Conservation (phyloP, 345 rosid species). For the Brassica rapa region DNA sequence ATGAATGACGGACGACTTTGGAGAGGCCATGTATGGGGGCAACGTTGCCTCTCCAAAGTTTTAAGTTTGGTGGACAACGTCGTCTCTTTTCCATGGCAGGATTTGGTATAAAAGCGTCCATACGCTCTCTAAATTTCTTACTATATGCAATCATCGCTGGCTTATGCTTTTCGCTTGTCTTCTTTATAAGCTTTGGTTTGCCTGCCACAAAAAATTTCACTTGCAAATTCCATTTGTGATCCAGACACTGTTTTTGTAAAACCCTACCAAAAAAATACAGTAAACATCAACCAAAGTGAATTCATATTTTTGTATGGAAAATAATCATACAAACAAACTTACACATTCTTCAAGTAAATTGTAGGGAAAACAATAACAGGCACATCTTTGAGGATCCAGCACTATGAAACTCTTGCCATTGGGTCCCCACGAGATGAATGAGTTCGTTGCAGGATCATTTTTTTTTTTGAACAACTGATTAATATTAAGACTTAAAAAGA, state of each 20-base stretch:
- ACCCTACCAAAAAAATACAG: neutral
- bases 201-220: neutral
- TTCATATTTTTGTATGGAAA: neutral
- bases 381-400: neutral
- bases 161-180: neutral
- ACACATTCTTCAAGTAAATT: neutral
- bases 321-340: neutral
- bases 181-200: neutral
- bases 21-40: constrained; percentile 51
- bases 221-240: neutral
- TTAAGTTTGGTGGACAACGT: too few relatives aligned
- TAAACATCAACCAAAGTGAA: too few relatives aligned
- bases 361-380: neutral
- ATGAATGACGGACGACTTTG: constrained; percentile 52
- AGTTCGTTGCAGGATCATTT: neutral
- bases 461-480: too few relatives aligned
- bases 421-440: neutral
- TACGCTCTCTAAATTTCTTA: too few relatives aligned
- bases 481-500: too few relatives aligned
- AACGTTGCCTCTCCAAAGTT: too few relatives aligned
- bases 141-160: too few relatives aligned
- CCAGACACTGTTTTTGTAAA: neutral
- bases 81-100: too few relatives aligned
- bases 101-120: too few relatives aligned
- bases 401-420: neutral